phyloP scores from a whole-genome alignment of 192 early-diverging fungal species.

The Backusella morwellensis region DNA sequence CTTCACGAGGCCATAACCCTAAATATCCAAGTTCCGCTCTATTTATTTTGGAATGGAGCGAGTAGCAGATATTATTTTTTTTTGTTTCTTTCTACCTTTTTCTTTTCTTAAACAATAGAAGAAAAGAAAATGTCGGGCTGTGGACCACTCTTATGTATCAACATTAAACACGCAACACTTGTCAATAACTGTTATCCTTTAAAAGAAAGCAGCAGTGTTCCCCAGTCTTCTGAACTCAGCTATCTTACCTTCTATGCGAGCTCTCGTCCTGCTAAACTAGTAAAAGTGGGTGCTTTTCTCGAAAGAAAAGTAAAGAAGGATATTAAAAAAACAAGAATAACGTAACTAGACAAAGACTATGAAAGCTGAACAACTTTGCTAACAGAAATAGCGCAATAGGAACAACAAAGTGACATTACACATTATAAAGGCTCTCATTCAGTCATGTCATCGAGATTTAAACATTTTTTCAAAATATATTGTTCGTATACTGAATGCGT shows the following conservation, averaged over 20 bases:
- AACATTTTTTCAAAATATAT: conserved; percentile 83
- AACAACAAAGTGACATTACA: conserved; percentile 66
- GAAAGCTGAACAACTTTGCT: background rate
- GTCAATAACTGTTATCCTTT: conserved; percentile 71
- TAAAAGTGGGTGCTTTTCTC: conserved; percentile 85
- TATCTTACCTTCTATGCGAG: conserved; percentile 87
- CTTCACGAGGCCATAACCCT: conserved; percentile 1
- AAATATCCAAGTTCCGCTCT: conserved; percentile 8
- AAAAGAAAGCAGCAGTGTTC: conserved; percentile 62
- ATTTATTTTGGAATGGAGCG: conserved; percentile 8
- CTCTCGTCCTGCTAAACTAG: conserved; percentile 84
- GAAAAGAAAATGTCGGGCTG: conserved; percentile 1
- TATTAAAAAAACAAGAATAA: conserved; percentile 51
- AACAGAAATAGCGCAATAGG: conserved; percentile 28
- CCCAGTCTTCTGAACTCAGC: conserved; percentile 80
- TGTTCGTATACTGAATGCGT: conserved; percentile 66
- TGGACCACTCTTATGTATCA: conserved; percentile 24
- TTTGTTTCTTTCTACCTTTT: background rate
- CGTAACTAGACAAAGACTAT: conserved; percentile 45
- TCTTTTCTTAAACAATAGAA: background rate
- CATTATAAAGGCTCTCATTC: conserved; percentile 73
- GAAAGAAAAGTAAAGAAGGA: conserved; percentile 71
- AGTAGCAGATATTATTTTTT: background rate
- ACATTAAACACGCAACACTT: conserved; percentile 74
- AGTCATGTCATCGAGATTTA: conserved; percentile 68